These are phyloP conservation scores for Wickerhamomyces silvicola DNA, from an alignment of 805 yeast genomes.

Conservation along the genomic window DNA sequence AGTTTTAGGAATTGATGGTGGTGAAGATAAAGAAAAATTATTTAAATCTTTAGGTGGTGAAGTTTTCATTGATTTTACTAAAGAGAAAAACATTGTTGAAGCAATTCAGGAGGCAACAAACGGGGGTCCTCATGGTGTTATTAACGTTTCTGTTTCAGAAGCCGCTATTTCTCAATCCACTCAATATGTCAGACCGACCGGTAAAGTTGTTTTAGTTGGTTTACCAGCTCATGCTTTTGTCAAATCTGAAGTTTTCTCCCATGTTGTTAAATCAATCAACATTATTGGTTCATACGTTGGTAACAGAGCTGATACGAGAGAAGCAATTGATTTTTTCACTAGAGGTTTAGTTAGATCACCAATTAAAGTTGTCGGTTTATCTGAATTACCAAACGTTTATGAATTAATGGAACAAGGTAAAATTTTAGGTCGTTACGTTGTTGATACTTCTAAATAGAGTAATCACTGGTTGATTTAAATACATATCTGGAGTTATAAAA, in stretches of 20 bases:
- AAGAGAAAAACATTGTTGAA: constrained; percentile 43
- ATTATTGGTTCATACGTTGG: constrained; percentile 80
- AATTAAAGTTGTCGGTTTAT: constrained; percentile 68
- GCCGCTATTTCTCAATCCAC: constrained; percentile 44
- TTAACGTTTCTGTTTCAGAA: constrained; percentile 38
- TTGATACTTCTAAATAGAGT: constrained; percentile 56
- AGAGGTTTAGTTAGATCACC: constrained; percentile 69
- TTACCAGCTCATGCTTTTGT: constrained; percentile 57
- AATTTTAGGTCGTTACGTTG: constrained; percentile 83
- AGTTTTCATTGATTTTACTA: constrained; percentile 51
- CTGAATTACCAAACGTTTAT: constrained; percentile 64
- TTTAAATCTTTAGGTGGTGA: constrained; percentile 60
- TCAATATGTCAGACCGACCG: constrained; percentile 51
- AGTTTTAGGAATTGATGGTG: constrained; percentile 72
- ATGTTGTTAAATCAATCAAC: constrained; percentile 48
- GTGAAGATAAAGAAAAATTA: constrained; percentile 56
- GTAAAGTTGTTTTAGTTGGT: constrained; percentile 57
- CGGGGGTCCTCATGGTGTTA: constrained; percentile 62
- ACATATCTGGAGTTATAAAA: not conserved
- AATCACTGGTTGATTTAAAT: constrained; percentile 4
- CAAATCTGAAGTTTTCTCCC: constrained; percentile 43
- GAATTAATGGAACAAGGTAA: constrained; percentile 77
- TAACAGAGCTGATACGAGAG: constrained; percentile 80
- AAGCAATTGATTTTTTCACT: constrained; percentile 68
- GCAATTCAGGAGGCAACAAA: constrained; percentile 43